These are phyloP conservation scores for Endogone sp. DNA, from an alignment of 192 early-diverging fungal genomes.

Conservation along the genomic window DNA sequence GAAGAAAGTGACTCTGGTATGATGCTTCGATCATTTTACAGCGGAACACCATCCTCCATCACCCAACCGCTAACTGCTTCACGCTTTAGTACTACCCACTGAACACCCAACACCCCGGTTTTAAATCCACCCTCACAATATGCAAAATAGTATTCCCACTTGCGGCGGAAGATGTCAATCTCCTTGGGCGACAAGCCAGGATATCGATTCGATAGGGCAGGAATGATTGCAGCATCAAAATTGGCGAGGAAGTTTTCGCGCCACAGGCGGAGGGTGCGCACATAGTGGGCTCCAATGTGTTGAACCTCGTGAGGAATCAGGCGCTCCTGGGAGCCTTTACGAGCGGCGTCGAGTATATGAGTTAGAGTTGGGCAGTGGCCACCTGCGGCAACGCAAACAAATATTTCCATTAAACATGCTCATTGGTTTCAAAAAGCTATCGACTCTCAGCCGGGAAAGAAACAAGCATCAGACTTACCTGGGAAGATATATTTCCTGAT, in stretches of 20 bases:
- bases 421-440: neutral
- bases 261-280: slow-evolving; percentile 65
- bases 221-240: slow-evolving; percentile 43
- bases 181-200: slow-evolving; percentile 10
- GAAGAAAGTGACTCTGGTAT: too few species aligned
- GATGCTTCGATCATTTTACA: too few species aligned
- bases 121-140: slow-evolving; percentile 78
- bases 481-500: slow-evolving; percentile 79
- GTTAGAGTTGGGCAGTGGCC: slow-evolving; percentile 68
- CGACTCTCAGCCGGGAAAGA: neutral
- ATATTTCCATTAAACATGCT: neutral
- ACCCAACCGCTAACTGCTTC: slow-evolving; percentile 1
- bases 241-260: slow-evolving; percentile 54
- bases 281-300: slow-evolving; percentile 71
- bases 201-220: slow-evolving; percentile 7
- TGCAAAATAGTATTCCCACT: slow-evolving; percentile 81
- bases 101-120: slow-evolving; percentile 55
- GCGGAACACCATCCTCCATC: neutral
- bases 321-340: slow-evolving; percentile 44
- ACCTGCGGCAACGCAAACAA: slow-evolving; percentile 1
- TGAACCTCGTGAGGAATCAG: slow-evolving; percentile 54
- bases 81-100: slow-evolving; percentile 19
- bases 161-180: slow-evolving; percentile 58
- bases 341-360: slow-evolving; percentile 44
- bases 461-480: slow-evolving; percentile 30